Evolutionary conservation across 2,329 filamentous ascomycete genomes (phyloP).

Genomic region (Cladosporium sphaerospermum): DNA sequence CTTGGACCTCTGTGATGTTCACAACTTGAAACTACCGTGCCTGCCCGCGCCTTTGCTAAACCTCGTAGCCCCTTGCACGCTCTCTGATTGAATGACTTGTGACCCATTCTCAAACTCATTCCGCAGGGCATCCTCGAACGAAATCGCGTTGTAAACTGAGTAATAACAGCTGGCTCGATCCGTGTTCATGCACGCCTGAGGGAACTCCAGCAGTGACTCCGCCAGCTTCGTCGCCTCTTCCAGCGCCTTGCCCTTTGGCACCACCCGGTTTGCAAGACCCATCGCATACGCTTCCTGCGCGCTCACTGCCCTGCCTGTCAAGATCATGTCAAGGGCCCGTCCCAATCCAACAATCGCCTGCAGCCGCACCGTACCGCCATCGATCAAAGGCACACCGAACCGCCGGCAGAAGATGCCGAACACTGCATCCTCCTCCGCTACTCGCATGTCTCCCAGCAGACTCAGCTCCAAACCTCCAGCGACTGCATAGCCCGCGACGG

Average conservation of each 20-base stretch:
- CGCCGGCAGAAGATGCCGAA: slow-evolving; percentile 53
- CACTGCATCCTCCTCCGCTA: slow-evolving; percentile 48
- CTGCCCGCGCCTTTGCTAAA: slow-evolving; percentile 38
- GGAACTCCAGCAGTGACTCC: slow-evolving; percentile 42
- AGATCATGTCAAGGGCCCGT: slow-evolving; percentile 50
- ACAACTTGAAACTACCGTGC: slow-evolving; percentile 30
- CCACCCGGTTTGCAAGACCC: slow-evolving; percentile 49
- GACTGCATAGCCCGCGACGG: slow-evolving; percentile 49
- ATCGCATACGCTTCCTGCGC: slow-evolving; percentile 47
- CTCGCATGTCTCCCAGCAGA: slow-evolving; percentile 48
- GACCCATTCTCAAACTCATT: slow-evolving; percentile 44
- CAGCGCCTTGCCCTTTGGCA: slow-evolving; percentile 45
- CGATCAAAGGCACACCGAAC: slow-evolving; percentile 48
- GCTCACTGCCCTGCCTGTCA: slow-evolving; percentile 46
- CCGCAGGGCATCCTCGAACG: slow-evolving; percentile 46
- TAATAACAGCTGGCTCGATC: slow-evolving; percentile 48
- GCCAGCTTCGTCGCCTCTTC: slow-evolving; percentile 46
- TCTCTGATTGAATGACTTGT: slow-evolving; percentile 39
- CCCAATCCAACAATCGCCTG: slow-evolving; percentile 48
- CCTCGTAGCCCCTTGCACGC: slow-evolving; percentile 35
- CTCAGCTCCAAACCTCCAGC: slow-evolving; percentile 50
- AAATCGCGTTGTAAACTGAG: slow-evolving; percentile 42
- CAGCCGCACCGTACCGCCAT: slow-evolving; percentile 48
- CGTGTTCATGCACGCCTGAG: slow-evolving; percentile 47
- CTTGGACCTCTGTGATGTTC: not conserved